Evolutionary conservation across 2,329 filamentous ascomycete genomes (phyloP).

Genomic region (Botrytis squamosa): DNA sequence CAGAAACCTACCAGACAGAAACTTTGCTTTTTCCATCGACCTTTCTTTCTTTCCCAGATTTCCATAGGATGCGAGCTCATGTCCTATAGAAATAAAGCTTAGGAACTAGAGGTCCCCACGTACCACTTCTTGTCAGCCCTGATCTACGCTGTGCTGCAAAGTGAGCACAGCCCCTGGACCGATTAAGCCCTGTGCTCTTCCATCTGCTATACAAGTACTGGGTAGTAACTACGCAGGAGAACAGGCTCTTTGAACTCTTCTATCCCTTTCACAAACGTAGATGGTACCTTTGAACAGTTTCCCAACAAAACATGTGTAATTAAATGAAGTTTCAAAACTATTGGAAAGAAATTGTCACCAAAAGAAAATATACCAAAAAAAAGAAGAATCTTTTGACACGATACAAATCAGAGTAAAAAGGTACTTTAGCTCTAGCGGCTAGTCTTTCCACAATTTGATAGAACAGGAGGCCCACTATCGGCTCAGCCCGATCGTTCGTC

Average conservation of each 20-base stretch:
- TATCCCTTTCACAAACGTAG: neutral
- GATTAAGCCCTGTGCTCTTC: neutral
- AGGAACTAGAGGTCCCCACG: neutral
- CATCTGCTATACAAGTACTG: neutral
- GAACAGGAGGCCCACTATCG: neutral
- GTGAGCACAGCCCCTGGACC: constrained; percentile 1
- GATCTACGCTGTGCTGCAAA: neutral
- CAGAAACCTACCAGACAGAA: neutral
- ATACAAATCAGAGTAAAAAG: neutral
- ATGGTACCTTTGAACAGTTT: neutral
- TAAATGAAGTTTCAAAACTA: neutral
- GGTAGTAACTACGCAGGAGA: neutral
- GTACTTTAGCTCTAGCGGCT: neutral
- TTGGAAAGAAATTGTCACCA: neutral
- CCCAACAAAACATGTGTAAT: neutral
- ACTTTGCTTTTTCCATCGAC: neutral
- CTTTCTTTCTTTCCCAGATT: neutral
- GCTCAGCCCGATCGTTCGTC: neutral
- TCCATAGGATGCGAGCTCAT: neutral
- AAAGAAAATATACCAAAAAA: neutral
- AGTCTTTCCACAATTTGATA: neutral
- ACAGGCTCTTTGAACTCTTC: neutral
- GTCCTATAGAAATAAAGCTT: neutral
- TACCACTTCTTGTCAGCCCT: neutral
- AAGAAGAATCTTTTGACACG: neutral